Evolutionary conservation across 2,329 filamentous ascomycete species (phyloP).

Genomic region (Fusarium oxysporum): DNA sequence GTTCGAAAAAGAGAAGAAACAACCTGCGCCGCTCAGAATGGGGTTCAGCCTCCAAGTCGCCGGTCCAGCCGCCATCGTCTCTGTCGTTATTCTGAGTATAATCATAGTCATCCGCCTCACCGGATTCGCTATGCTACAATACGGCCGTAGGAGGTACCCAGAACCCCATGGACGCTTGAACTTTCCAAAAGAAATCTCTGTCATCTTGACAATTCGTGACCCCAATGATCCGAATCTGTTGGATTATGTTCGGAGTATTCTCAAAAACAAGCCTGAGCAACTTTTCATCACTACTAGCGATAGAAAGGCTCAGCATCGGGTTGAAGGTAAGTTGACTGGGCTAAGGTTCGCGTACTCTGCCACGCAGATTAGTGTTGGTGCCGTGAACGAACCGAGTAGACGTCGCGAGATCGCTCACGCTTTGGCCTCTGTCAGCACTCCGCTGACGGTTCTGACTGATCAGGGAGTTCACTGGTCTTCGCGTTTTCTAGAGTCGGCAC

Average conservation of each 20-base stretch:
- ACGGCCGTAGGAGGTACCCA: neutral
- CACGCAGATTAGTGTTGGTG: slow-evolving; percentile 30
- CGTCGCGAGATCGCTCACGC: slow-evolving; percentile 34
- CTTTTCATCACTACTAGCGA: slow-evolving; percentile 16
- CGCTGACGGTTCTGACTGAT: slow-evolving; percentile 23
- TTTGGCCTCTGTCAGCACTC: neutral
- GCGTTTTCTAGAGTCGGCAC: slow-evolving; percentile 12
- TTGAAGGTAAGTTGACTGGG: neutral
- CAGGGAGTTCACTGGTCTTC: slow-evolving; percentile 29
- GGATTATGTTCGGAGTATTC: slow-evolving; percentile 6
- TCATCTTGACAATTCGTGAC: slow-evolving; percentile 23
- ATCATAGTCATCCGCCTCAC: neutral
- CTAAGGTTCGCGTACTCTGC: neutral
- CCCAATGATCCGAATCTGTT: neutral
- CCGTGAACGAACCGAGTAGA: slow-evolving; percentile 24
- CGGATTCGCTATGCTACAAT: neutral
- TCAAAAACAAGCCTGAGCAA: slow-evolving; percentile 4
- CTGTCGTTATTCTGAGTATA: neutral
- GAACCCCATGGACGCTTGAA: neutral
- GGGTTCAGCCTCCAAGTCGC: neutral
- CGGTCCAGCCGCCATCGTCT: neutral
- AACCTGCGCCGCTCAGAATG: neutral
- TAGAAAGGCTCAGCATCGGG: neutral
- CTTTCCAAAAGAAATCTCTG: neutral
- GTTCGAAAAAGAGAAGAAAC: neutral